A percentile compares a stretch with the other conserved stretches of the same genome.
phyloP scores from a whole-genome alignment of 768 basidiomycete species.

The Suillus sp. region DNA sequence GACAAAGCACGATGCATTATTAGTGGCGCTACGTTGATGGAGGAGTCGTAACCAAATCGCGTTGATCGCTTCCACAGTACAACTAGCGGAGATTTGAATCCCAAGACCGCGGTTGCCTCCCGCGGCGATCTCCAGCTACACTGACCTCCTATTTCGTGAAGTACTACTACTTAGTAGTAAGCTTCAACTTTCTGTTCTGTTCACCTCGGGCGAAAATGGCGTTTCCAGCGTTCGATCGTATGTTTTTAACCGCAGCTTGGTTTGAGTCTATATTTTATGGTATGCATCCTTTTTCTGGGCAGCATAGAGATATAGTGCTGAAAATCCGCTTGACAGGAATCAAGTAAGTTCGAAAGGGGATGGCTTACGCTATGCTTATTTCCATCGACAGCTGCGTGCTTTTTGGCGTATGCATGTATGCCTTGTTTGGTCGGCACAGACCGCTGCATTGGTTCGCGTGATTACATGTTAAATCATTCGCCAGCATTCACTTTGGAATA shows the following conservation, averaged over 20 bases:
- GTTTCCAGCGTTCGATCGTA: background rate
- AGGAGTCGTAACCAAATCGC: background rate
- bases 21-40: background rate
- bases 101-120: background rate
- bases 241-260: background rate
- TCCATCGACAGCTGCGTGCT: background rate
- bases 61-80: background rate
- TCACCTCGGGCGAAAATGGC: background rate
- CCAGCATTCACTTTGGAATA: background rate
- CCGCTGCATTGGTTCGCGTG: background rate
- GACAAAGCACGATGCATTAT: constrained; percentile 1
- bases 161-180: background rate
- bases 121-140: too few relatives aligned
- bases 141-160: background rate
- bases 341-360: background rate
- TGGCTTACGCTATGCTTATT: background rate
- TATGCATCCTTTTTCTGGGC: background rate
- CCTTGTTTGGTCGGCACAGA: background rate
- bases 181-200: background rate
- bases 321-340: background rate
- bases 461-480: background rate
- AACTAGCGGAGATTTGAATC: constrained; percentile 1
- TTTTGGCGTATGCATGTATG: background rate
- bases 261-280: constrained; percentile 2
- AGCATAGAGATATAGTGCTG: background rate